Base-by-base conservation (phyloP, 495 filamentous ascomycete genomes). In the Podospora pseudoanserina region DNA sequence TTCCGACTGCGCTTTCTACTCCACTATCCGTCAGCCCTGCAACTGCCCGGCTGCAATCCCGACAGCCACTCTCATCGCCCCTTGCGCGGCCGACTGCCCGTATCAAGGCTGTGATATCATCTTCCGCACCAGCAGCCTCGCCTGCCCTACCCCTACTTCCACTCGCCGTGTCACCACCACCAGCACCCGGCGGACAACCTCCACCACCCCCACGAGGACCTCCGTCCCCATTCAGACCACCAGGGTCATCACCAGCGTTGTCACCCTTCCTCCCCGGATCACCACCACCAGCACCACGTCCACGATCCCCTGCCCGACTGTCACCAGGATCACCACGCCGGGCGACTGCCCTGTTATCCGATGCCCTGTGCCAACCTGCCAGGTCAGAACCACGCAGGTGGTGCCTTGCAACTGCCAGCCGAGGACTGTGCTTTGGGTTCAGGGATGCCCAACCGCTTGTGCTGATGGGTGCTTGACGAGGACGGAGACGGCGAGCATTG, bases 291-390 rank as follows among this genome's bases (percentile, higher is more conserved):
- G 34, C 19, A 67, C 59, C 3, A 61, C 15, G 23, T 71, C 68
- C 11, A 23, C 54, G 15, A 67, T 54, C 3, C 71, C 75, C 34
- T 82, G 80, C 73, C 80, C 79, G 23, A 79, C 75, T 9, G 74
- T 81, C 60, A 79, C 77, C 44, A 73, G 72, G 65, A 80, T 78
- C 11, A 81, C 79, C 6, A 71, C 72, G 23, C 80, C 80, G 15
- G 74, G 67, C 62, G 73, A 74, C 64, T 82, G 80, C 71, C 49
- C 74, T n/a, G 71, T 73, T 7, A 73, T 82, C 34, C 75, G 75
- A 9, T 82, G 79, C 73, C 78, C 79, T 0, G 72, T 80, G 55
- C 80, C 79, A 9, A 81, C 75, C 3, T 82, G 80, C 70, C 75
- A 74, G 27, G 69, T 74, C 4, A 55, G 73, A 57, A 60, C 74